These are phyloP conservation scores for Sporodiniella umbellata DNA, from an alignment of 371 early-diverging fungal species.

Conservation along the genomic window DNA sequence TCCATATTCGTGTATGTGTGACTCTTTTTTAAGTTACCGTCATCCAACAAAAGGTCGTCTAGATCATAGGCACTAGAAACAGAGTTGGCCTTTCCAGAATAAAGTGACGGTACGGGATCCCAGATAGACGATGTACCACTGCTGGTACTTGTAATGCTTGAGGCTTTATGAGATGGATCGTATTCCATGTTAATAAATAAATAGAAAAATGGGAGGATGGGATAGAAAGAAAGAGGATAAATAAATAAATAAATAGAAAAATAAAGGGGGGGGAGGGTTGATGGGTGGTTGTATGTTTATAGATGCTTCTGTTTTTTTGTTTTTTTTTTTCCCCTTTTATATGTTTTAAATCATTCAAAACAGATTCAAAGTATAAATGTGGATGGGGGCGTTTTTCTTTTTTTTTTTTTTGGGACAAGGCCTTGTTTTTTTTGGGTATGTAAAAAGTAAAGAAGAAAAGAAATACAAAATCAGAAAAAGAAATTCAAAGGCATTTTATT, in stretches of 20 bases:
- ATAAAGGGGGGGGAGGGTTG: no score
- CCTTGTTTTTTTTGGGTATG: neutral
- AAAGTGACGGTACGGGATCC: slow-evolving; percentile 27
- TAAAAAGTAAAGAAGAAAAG: neutral
- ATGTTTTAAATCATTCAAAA: slow-evolving; percentile 15
- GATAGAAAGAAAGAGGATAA: slow-evolving; percentile 4
- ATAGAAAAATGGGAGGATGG: slow-evolving; percentile 9
- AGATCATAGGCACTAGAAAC: slow-evolving; percentile 16
- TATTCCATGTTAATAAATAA: slow-evolving; percentile 22
- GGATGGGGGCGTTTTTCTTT: no score
- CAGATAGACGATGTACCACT: slow-evolving; percentile 14
- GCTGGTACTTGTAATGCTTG: slow-evolving; percentile 24
- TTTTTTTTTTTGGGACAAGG: no score
- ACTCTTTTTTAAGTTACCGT: slow-evolving; percentile 7
- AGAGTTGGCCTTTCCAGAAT: slow-evolving; percentile 18
- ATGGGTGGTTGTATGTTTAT: no score
- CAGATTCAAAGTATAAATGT: neutral
- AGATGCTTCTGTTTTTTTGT: no score
- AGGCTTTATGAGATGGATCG: slow-evolving; percentile 24
- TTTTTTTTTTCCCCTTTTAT: slow-evolving; percentile 3
- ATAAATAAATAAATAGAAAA: no score
- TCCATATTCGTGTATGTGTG: no score
- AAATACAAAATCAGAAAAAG: slow-evolving; percentile 3
- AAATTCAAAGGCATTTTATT: neutral
- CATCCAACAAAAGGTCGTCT: slow-evolving; percentile 16